A percentile compares a stretch with the other conserved stretches of the same genome.
These are phyloP conservation scores for Biscogniauxia marginata DNA, from an alignment of 2,329 filamentous ascomycete species.

Conservation along the genomic window DNA sequence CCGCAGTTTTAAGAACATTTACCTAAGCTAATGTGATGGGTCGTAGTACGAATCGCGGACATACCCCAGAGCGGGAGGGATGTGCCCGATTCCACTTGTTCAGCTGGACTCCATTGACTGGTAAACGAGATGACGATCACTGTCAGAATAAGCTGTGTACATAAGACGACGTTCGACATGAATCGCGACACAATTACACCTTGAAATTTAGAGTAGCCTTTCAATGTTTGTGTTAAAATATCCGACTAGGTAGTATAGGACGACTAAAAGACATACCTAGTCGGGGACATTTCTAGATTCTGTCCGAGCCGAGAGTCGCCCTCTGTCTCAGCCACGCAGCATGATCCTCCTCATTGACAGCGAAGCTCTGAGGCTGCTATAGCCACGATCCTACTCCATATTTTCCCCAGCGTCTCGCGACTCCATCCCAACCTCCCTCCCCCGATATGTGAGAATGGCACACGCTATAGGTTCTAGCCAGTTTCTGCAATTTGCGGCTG, in stretches of 20 bases:
- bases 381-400: not conserved
- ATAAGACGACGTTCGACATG: no score
- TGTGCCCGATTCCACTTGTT: not conserved
- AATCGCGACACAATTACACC: no score
- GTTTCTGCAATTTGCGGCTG: not conserved
- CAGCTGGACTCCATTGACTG: not conserved
- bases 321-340: not conserved
- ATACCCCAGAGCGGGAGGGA: not conserved
- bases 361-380: not conserved
- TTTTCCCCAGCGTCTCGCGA: not conserved
- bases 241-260: no score
- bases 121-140: not conserved
- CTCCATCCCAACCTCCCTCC: not conserved
- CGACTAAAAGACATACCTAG: not conserved
- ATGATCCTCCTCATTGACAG: not conserved
- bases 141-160: not conserved
- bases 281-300: not conserved
- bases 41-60: not conserved
- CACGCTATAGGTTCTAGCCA: not conserved
- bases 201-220: no score
- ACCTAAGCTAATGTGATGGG: not conserved
- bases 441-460: not conserved
- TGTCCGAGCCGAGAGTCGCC: not conserved
- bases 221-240: no score
- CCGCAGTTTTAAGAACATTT: not conserved